Percentiles rank a stretch among this genome's conserved stretches.
phyloP scores from a whole-genome alignment of 2,329 filamentous ascomycete genomes.

The Aspergillus persii region DNA sequence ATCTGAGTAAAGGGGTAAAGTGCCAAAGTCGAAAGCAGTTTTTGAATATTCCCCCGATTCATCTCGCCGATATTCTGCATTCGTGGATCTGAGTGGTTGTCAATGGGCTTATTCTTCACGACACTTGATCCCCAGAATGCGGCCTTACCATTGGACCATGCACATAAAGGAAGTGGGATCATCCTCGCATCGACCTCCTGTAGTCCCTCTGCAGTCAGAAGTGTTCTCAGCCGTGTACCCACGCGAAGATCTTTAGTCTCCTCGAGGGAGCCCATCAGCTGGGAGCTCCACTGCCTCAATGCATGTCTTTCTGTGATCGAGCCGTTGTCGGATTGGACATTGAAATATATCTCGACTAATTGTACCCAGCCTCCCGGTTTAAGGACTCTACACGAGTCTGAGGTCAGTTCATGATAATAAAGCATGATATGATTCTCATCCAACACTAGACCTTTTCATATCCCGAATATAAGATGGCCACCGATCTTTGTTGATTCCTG shows the following conservation, averaged over 20 bases:
- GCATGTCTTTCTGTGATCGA: slow-evolving; percentile 67
- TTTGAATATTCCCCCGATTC: slow-evolving; percentile 38
- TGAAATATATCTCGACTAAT: slow-evolving; percentile 83
- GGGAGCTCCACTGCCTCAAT: slow-evolving; percentile 63
- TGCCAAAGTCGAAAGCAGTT: slow-evolving; percentile 40
- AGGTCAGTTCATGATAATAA: slow-evolving; percentile 5
- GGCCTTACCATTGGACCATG: slow-evolving; percentile 63
- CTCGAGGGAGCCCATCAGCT: slow-evolving; percentile 62
- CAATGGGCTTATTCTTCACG: slow-evolving; percentile 10
- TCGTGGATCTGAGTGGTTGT: slow-evolving; percentile 37
- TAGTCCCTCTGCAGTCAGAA: slow-evolving; percentile 64
- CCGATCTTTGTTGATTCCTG: slow-evolving; percentile 67
- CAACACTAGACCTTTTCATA: slow-evolving; percentile 54
- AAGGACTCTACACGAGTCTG: slow-evolving; percentile 41
- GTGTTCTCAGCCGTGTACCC: slow-evolving; percentile 57
- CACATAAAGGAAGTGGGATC: slow-evolving; percentile 67
- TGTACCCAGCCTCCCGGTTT: slow-evolving; percentile 81
- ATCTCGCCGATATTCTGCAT: slow-evolving; percentile 42
- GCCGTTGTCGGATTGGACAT: slow-evolving; percentile 82
- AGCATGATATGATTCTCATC: not conserved
- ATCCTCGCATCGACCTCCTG: slow-evolving; percentile 65
- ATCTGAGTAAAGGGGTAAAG: slow-evolving; percentile 46
- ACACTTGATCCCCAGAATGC: not conserved
- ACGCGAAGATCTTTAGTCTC: slow-evolving; percentile 65
- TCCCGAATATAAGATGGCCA: slow-evolving; percentile 77